These are phyloP conservation scores for Ustilago xerochloae DNA, from an alignment of 1,284 basidiomycete species.

Conservation along the genomic window DNA sequence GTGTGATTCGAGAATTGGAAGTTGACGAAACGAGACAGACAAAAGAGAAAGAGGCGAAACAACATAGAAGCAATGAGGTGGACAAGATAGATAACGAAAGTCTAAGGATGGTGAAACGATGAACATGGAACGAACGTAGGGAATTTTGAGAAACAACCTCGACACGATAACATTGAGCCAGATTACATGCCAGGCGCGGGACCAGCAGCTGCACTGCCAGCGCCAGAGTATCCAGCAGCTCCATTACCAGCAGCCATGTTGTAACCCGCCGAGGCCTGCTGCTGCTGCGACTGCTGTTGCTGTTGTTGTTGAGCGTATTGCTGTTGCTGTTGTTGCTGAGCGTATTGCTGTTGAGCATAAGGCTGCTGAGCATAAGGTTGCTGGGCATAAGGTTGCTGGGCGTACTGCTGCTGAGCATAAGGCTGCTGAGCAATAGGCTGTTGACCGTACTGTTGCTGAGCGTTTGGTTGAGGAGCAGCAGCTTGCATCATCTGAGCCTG, in stretches of 20 bases:
- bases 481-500: neutral
- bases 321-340: neutral
- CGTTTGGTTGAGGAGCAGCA: neutral
- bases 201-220: neutral
- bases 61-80: no score
- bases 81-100: no score
- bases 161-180: neutral
- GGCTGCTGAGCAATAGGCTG: neutral
- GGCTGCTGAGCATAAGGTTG: no score
- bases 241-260: neutral
- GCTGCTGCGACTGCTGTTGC: constrained; percentile 7
- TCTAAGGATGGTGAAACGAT: neutral
- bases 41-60: no score
- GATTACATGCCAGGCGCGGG: neutral
- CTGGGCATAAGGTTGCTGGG: neutral
- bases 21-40: no score
- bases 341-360: neutral
- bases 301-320: no score
- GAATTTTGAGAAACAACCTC: neutral
- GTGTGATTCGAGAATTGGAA: no score
- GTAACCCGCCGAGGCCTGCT: neutral
- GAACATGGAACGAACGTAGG: no score
- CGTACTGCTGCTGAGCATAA: neutral
- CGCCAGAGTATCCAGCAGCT: neutral
- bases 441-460: neutral